A percentile compares a stretch with the other conserved stretches of the same genome.
These are phyloP conservation scores for Capsicum baccatum DNA, from an alignment of 257 asterid species.

Conservation along the genomic window DNA sequence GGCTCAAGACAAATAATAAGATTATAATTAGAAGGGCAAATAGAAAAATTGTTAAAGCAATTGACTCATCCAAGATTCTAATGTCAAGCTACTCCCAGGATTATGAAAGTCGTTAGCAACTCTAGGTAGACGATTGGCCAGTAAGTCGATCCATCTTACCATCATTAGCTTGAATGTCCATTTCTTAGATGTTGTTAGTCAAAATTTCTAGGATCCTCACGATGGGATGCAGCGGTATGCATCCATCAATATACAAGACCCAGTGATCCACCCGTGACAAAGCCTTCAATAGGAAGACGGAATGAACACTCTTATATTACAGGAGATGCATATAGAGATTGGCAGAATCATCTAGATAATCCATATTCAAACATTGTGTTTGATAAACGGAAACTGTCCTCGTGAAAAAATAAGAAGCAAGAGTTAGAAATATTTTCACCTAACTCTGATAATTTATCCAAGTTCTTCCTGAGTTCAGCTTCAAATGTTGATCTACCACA, in stretches of 20 bases:
- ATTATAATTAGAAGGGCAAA: not conserved
- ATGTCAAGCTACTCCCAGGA: not conserved
- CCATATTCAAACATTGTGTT: not conserved
- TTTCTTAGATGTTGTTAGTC: not conserved
- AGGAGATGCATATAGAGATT: not conserved
- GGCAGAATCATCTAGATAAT: slow-evolving; percentile 12
- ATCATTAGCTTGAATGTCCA: not conserved
- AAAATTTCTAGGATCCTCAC: slow-evolving; percentile 1
- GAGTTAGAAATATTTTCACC: not conserved
- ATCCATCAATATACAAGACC: not conserved
- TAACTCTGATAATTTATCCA: no score
- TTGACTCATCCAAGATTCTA: slow-evolving; percentile 6
- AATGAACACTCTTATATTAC: not conserved
- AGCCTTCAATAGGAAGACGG: not conserved
- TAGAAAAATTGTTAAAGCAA: not conserved
- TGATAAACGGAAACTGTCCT: not conserved
- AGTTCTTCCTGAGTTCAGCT: no score
- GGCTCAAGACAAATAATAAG: not conserved
- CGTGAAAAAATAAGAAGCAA: slow-evolving; percentile 13
- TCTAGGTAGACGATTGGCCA: not conserved
- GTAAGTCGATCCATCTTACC: not conserved
- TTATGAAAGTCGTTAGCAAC: slow-evolving; percentile 11
- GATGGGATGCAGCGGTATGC: not conserved
- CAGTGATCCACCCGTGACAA: not conserved
- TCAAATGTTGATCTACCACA: no score